Percentiles rank a stretch among this genome's conserved stretches.
phyloP scores from a whole-genome alignment of 345 rosid species.

The Boechera divaricarpa region DNA sequence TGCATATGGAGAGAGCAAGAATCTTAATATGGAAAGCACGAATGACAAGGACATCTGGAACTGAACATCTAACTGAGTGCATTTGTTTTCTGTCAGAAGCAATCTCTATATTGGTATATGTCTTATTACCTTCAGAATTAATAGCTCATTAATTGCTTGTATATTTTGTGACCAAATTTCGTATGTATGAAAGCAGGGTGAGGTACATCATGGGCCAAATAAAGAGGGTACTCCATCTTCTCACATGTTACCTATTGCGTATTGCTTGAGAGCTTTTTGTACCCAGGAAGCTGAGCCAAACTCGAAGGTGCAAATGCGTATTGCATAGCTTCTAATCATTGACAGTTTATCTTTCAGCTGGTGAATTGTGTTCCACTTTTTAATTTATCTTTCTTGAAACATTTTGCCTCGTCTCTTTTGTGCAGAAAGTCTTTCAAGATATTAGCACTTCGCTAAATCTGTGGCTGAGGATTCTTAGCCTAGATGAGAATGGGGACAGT shows the following conservation, averaged over 20 bases:
- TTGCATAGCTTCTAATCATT: constrained; percentile 44
- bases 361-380: constrained; percentile 36
- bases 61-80: constrained; percentile 58
- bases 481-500: constrained; percentile 42
- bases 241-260: constrained; percentile 68
- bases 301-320: constrained; percentile 69
- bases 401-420: constrained; percentile 32
- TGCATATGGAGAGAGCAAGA: constrained; percentile 56
- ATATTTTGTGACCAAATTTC: constrained; percentile 30
- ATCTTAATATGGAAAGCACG: constrained; percentile 70
- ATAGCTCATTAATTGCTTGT: constrained; percentile 8
- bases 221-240: constrained; percentile 39
- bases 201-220: constrained; percentile 32
- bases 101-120: constrained; percentile 61
- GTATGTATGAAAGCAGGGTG: constrained; percentile 50
- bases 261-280: constrained; percentile 77
- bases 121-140: constrained; percentile 15
- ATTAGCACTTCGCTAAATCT: constrained; percentile 61
- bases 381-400: constrained; percentile 21
- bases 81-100: constrained; percentile 72
- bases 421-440: constrained; percentile 69
- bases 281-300: constrained; percentile 75
- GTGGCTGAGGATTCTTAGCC: constrained; percentile 57
- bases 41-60: constrained; percentile 57
- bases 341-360: constrained; percentile 20